Evolutionary conservation across 495 filamentous ascomycete species (phyloP).

Genomic region (Jackrogersella minutella): DNA sequence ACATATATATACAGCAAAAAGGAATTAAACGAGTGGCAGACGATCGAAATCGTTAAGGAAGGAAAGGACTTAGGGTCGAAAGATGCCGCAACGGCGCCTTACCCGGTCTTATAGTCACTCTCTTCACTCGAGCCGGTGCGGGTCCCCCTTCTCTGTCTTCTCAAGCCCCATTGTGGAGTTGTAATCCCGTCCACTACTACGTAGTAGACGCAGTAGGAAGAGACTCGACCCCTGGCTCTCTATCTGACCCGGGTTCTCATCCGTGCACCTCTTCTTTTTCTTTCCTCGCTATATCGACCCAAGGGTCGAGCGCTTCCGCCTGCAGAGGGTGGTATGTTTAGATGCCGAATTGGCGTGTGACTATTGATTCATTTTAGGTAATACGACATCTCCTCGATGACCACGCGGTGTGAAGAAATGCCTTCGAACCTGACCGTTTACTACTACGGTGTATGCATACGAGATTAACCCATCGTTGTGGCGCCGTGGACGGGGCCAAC

Average conservation of each 20-base stretch:
- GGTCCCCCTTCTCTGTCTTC: constrained; percentile 24
- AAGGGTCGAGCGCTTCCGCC: constrained; percentile 8
- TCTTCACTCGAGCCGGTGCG: constrained; percentile 18
- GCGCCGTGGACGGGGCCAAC: constrained; percentile 20
- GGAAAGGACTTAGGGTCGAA: background rate
- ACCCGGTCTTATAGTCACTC: constrained; percentile 26
- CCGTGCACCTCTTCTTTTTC: constrained; percentile 23
- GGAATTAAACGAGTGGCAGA: constrained; percentile 37
- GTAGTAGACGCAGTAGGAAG: constrained; percentile 14
- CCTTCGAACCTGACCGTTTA: constrained; percentile 28
- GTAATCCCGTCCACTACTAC: constrained; percentile 26
- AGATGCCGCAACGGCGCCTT: constrained; percentile 18
- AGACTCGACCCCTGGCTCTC: constrained; percentile 24
- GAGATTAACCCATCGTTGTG: constrained; percentile 37
- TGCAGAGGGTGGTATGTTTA: constrained; percentile 11
- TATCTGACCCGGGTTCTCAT: constrained; percentile 19
- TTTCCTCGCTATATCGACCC: constrained; percentile 18
- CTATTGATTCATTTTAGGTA: constrained; percentile 27
- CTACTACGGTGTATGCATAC: constrained; percentile 22
- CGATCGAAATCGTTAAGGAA: constrained; percentile 38
- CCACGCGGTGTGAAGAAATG: constrained; percentile 23
- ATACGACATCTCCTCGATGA: constrained; percentile 24
- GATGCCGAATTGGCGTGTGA: constrained; percentile 21
- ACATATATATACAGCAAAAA: constrained; percentile 32
- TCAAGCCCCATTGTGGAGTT: constrained; percentile 24